phyloP scores from a whole-genome alignment of 768 basidiomycete species.

The Boletales sp. region DNA sequence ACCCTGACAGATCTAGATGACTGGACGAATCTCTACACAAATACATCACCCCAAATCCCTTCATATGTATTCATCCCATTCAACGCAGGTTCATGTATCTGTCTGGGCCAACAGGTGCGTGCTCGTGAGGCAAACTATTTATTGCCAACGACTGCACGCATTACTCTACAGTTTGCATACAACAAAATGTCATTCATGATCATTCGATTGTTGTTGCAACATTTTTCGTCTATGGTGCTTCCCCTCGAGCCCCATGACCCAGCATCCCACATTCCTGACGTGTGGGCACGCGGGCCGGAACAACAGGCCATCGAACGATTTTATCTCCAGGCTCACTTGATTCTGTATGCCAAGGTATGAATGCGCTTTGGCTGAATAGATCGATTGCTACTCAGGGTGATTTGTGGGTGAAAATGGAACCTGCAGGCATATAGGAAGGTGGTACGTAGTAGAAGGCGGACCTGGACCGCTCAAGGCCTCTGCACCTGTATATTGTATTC shows the following conservation, averaged over 20 bases:
- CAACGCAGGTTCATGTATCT: constrained; percentile 39
- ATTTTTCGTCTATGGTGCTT: constrained; percentile 22
- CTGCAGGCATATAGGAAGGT: constrained; percentile 17
- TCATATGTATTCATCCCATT: constrained; percentile 42
- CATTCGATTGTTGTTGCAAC: constrained; percentile 27
- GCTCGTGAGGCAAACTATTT: too few species aligned
- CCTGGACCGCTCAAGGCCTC: too few species aligned
- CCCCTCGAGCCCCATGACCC: constrained; percentile 28
- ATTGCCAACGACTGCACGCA: background rate
- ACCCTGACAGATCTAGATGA: constrained; percentile 42
- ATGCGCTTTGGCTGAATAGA: background rate
- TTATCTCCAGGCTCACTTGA: constrained; percentile 27
- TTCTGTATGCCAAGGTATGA: constrained; percentile 37
- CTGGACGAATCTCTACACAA: constrained; percentile 33
- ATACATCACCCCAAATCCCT: constrained; percentile 38
- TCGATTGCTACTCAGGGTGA: constrained; percentile 34
- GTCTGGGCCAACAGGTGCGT: constrained; percentile 35
- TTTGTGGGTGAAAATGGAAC: constrained; percentile 43
- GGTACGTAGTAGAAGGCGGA: too few species aligned
- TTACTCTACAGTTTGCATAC: constrained; percentile 30
- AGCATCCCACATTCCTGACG: constrained; percentile 20
- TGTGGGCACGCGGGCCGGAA: constrained; percentile 24
- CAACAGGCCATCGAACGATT: constrained; percentile 25
- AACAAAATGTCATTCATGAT: constrained; percentile 33
- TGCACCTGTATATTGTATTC: too few species aligned